Conservation (phyloP, 108 stramenopile genomes). For the Conticribra guillardii region DNA sequence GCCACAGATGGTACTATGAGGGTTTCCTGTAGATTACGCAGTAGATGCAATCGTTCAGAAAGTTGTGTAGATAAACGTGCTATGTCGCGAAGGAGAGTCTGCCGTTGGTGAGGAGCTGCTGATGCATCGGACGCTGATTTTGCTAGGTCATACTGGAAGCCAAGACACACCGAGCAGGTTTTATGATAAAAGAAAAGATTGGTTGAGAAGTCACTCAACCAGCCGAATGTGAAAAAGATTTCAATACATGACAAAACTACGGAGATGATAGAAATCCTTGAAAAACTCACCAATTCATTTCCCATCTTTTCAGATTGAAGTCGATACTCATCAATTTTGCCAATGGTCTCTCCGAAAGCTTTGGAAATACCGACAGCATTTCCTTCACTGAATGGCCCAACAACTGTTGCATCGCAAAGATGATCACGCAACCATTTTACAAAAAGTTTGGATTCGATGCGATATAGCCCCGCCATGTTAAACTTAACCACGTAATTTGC, state of each 20-base stretch:
- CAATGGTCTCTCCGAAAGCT: constrained; percentile 61
- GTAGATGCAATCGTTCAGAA: constrained; percentile 32
- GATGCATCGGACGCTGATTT: constrained; percentile 16
- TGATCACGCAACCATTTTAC: constrained; percentile 70
- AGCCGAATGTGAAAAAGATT: too few relatives aligned
- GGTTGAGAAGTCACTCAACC: too few relatives aligned
- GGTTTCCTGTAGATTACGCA: constrained; percentile 60
- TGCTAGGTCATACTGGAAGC: constrained; percentile 20
- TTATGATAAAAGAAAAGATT: too few relatives aligned
- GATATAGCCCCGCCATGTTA: constrained; percentile 75
- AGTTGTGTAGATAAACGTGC: constrained; percentile 47
- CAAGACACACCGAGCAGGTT: background rate
- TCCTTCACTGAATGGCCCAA: constrained; percentile 10
- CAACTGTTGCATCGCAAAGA: constrained; percentile 28
- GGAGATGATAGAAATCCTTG: too few relatives aligned
- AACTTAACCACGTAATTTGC: constrained; percentile 71
- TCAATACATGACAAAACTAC: too few relatives aligned
- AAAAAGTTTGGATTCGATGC: constrained; percentile 66
- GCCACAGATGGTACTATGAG: constrained; percentile 69
- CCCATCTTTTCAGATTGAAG: constrained; percentile 40
- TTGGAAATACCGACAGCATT: constrained; percentile 21
- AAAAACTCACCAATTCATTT: constrained; percentile 33
- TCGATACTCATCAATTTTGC: constrained; percentile 55
- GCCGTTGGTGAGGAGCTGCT: constrained; percentile 11
- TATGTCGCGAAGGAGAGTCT: constrained; percentile 33